Evolutionary conservation across 106 monocot genomes (phyloP), one percentile per base, ranked within the genome.

Genomic region (Chionographis japonica): DNA sequence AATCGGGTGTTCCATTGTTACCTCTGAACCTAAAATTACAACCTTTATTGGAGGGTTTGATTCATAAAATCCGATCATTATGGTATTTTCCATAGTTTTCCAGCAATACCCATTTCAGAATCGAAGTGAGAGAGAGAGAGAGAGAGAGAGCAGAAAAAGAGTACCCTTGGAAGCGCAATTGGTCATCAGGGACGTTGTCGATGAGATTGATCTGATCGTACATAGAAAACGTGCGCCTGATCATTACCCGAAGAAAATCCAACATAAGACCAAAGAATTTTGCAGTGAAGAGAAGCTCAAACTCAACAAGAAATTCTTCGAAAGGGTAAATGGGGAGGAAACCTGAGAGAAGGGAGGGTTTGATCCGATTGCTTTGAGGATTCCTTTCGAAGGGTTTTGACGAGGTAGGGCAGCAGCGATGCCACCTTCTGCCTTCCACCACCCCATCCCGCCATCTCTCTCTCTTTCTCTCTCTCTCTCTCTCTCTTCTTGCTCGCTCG

Each of bases 171-270:
- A 97, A 97, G 3, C 92, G 92, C 38, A 97, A 76, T 65, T 97
- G 89, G 51, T 79, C 97, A 11, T 97, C 92, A 7, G 97, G 92
- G 57, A 87, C 87, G 65, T 37, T 83, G 68, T 97, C 92, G 69
- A 92, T 92, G 78, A 97, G 89, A 79, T 97, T 97, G 60, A 97
- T 97, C 89, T 97, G 97, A 58, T 97, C 97, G 58, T 97, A 97
- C 1, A 97, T 92, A 8, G 97, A 97, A 59, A 97, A 97, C 8
- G 89, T 79, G 53, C 97, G 86, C 82, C 95, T 95, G 77, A 51
- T 66, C 46, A 61, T 2, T 54, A 16, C 12, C 3, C n/a, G 61
- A 56, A 8, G 2, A 37, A 64, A n/a, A 35, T 18, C 13, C 12
- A 18, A 14, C 4, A 58, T 1, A 63, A 55, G 53, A 19, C 8